A percentile compares a stretch with the other conserved stretches of the same genome.
Conservation (phyloP, 768 basidiomycete genomes). For the Aureoboletus auriporus region DNA sequence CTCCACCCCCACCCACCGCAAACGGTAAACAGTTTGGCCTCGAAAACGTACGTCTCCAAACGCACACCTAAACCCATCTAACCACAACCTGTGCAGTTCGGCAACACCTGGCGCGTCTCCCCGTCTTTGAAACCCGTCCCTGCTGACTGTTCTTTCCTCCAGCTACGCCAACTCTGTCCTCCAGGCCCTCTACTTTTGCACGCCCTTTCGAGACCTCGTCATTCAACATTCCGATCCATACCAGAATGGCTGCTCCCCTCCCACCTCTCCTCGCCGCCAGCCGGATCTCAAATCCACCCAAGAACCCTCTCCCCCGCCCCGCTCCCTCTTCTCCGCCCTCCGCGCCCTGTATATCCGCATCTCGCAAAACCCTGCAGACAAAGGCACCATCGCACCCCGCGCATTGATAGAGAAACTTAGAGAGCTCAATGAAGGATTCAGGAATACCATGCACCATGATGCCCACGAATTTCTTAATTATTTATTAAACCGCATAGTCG, state of each 20-base stretch:
- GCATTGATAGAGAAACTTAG: slow-evolving; percentile 93
- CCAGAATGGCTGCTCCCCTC: slow-evolving; percentile 27
- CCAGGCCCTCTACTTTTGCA: slow-evolving; percentile 93
- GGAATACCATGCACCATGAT: slow-evolving; percentile 93
- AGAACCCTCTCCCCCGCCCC: slow-evolving; percentile 40
- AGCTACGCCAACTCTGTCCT: slow-evolving; percentile 99
- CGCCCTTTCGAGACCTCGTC: slow-evolving; percentile 88
- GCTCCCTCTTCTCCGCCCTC: slow-evolving; percentile 86
- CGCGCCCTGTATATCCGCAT: slow-evolving; percentile 88
- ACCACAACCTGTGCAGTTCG: slow-evolving; percentile 58
- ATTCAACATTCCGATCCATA: slow-evolving; percentile 61
- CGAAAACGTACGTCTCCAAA: slow-evolving; percentile 76
- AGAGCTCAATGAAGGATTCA: slow-evolving; percentile 87
- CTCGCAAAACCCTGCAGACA: slow-evolving; percentile 69
- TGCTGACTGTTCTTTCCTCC: slow-evolving; percentile 16
- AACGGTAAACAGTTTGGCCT: slow-evolving; percentile 92
- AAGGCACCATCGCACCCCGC: slow-evolving; percentile 84
- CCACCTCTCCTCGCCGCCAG: slow-evolving; percentile 37
- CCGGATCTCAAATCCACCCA: slow-evolving; percentile 48
- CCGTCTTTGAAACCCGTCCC: background rate
- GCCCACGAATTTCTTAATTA: slow-evolving; percentile 98
- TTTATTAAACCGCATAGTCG: slow-evolving; percentile 87
- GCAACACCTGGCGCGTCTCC: slow-evolving; percentile 81
- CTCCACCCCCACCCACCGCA: slow-evolving; percentile 45
- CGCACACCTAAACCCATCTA: slow-evolving; percentile 4